These are phyloP conservation scores for Calonectria hawksworthii DNA, from an alignment of 2,329 filamentous ascomycete species.

Conservation along the genomic window DNA sequence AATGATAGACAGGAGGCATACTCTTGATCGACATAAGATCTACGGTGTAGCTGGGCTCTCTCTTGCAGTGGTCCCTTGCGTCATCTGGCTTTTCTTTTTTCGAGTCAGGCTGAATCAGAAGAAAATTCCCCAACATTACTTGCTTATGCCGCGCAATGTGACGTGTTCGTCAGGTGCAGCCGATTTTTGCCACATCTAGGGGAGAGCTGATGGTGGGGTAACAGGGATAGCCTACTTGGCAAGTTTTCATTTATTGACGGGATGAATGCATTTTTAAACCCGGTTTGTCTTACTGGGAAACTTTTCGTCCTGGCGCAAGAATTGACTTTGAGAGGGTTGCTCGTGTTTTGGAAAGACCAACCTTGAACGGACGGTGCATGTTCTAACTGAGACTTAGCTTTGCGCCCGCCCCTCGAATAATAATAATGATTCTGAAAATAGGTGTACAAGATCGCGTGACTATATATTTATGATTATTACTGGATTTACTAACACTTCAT, in stretches of 20 bases:
- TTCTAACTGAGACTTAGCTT: not conserved
- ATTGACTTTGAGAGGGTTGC: not conserved
- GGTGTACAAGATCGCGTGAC: not conserved
- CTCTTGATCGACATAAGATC: not conserved
- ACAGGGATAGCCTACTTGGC: not conserved
- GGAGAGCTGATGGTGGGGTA: slow-evolving; percentile 3
- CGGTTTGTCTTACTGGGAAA: not conserved
- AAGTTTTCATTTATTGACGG: not conserved
- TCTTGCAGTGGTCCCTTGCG: not conserved
- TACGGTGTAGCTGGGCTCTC: not conserved
- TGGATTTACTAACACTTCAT: not conserved
- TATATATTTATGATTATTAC: not conserved
- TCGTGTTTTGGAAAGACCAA: not conserved
- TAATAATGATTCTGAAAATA: not conserved
- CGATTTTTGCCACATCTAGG: not conserved
- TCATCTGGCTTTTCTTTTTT: not conserved
- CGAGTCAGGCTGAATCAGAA: not conserved
- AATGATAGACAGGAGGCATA: not conserved
- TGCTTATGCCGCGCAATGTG: slow-evolving; percentile 11
- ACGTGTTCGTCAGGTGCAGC: not conserved
- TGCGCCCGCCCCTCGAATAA: not conserved
- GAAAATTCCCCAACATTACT: not conserved
- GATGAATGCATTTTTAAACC: not conserved
- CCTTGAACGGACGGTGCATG: not conserved
- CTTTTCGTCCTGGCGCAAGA: not conserved